These are phyloP conservation scores for Dendrothele bispora DNA, from an alignment of 768 basidiomycete genomes.

Conservation along the genomic window DNA sequence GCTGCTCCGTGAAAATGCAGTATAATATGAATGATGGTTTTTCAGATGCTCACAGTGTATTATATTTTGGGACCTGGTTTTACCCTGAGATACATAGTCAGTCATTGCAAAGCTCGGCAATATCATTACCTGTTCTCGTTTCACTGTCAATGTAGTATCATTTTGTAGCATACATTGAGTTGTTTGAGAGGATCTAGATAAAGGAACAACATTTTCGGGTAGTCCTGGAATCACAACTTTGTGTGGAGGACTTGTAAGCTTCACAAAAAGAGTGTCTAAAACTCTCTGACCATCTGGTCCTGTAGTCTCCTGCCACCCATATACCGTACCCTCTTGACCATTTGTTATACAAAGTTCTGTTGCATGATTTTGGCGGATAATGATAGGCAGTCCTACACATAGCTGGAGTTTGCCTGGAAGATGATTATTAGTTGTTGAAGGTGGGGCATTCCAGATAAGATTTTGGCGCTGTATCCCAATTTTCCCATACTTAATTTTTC, in stretches of 20 bases:
- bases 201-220: constrained; percentile 32
- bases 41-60: neutral
- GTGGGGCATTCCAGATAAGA: constrained; percentile 17
- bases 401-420: constrained; percentile 27
- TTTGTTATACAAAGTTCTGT: constrained; percentile 35
- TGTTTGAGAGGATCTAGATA: constrained; percentile 7
- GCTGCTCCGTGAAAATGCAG: constrained; percentile 9
- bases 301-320: constrained; percentile 23
- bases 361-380: constrained; percentile 29
- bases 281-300: constrained; percentile 17
- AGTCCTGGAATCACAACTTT: constrained; percentile 23
- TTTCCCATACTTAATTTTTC: too few species aligned
- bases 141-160: constrained; percentile 15
- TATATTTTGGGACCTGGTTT: neutral
- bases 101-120: constrained; percentile 7
- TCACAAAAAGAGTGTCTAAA: constrained; percentile 30
- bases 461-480: too few species aligned
- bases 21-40: constrained; percentile 9
- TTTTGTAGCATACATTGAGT: constrained; percentile 17
- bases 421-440: constrained; percentile 11
- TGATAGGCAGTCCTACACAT: constrained; percentile 32
- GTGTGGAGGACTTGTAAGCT: constrained; percentile 21
- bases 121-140: constrained; percentile 13
- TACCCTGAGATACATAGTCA: constrained; percentile 4
- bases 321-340: constrained; percentile 31